These are phyloP conservation scores for Thelonectria discophora DNA, from an alignment of 2,329 filamentous ascomycete species.

Conservation along the genomic window DNA sequence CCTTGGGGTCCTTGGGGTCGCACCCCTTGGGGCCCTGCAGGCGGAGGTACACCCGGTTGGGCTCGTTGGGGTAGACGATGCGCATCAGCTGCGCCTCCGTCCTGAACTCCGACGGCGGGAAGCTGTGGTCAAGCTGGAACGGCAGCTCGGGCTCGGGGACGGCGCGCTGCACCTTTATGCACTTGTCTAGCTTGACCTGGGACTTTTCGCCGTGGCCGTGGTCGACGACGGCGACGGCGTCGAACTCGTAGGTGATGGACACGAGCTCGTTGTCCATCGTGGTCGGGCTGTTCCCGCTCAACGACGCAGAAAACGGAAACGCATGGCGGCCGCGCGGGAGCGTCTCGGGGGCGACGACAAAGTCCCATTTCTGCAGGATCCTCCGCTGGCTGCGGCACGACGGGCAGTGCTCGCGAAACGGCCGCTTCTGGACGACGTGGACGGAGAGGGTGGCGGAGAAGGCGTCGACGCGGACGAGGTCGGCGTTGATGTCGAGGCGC, in stretches of 20 bases:
- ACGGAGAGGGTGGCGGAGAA: not conserved
- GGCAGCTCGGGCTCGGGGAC: not conserved
- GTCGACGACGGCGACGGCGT: not conserved
- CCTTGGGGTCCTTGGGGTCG: not conserved
- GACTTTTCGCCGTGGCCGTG: not conserved
- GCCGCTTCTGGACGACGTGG: not conserved
- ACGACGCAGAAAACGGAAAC: not conserved
- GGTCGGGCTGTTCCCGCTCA: not conserved
- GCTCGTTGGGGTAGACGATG: not conserved
- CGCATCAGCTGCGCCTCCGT: not conserved
- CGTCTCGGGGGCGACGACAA: not conserved
- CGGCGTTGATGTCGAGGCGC: not conserved
- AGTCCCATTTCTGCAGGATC: not conserved
- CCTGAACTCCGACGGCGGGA: not conserved
- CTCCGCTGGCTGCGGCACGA: not conserved
- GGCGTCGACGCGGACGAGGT: not conserved
- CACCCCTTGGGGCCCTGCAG: not conserved
- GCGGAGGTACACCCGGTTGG: not conserved
- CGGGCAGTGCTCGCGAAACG: not conserved
- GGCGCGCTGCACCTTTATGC: not conserved
- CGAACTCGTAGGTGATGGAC: not conserved
- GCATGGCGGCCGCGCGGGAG: not conserved
- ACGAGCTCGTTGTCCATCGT: slow-evolving; percentile 1
- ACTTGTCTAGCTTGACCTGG: not conserved
- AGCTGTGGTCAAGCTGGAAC: not conserved